These are phyloP conservation scores for Protomyces lactucae-debilis DNA, from an alignment of 1,139 yeast species.

Conservation along the genomic window DNA sequence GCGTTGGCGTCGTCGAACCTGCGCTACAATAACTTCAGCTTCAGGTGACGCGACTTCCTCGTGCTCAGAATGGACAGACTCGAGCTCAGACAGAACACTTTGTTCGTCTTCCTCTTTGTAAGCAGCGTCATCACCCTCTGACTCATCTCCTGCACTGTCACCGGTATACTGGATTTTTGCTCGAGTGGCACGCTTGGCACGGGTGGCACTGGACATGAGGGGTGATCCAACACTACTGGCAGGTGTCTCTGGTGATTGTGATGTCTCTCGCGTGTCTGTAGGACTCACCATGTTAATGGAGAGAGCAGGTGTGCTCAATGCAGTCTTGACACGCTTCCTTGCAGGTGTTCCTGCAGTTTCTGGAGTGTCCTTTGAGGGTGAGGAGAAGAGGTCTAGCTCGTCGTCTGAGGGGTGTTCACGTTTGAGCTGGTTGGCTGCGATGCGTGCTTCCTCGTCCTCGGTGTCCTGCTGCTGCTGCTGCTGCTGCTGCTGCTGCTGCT, in stretches of 20 bases:
- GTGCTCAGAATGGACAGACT: background rate
- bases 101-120: slow-evolving; percentile 18
- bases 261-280: background rate
- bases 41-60: background rate
- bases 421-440: background rate
- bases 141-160: background rate
- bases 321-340: background rate
- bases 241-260: slow-evolving; percentile 1
- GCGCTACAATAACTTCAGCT: background rate
- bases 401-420: background rate
- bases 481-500: too few species aligned
- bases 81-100: background rate
- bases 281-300: background rate
- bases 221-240: slow-evolving; percentile 5
- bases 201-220: background rate
- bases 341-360: background rate
- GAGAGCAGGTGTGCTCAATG: slow-evolving; percentile 3
- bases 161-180: background rate
- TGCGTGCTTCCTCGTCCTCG: background rate
- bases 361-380: slow-evolving; percentile 2
- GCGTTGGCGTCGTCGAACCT: background rate
- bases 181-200: background rate
- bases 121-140: background rate
- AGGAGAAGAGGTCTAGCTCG: slow-evolving; percentile 4
- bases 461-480: too few species aligned